Evolutionary conservation across 768 basidiomycete species (phyloP), one percentile per base, ranked within the genome.

Genomic region (Pseudohyphozyma bogoriensis): DNA sequence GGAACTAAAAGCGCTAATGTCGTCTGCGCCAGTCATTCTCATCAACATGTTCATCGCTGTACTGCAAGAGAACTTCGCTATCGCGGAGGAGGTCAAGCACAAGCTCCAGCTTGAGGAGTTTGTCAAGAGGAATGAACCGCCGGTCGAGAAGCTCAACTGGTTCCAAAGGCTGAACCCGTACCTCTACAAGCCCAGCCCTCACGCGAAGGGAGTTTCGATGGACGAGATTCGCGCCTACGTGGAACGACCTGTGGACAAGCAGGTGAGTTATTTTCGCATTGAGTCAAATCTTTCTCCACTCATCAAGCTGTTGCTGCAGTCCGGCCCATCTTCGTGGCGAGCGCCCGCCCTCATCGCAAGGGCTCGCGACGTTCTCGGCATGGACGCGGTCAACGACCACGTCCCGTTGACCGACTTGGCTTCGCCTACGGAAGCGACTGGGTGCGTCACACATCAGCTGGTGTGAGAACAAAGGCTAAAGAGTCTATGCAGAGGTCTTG

Each of bases 21-120:
- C n/a, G 11, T 18, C 22, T 44, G 42, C 46, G 16, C 15, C 53
- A 92, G 91, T 89, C 77, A 88, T 93, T 68, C 79, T 93, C 12
- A 73, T 93, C 51, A 90, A 93, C 71, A 86, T 96, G 84, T 95
- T 96, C 77, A 88, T 97, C 69, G 93, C 93, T 36, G 90, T 68
- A n/a, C 31, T 66, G 54, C 58, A 52, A 51, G 67, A 78, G 77
- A 93, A 92, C 73, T 96, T 97, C 68, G 79, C 84, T 28, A 83
- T 95, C 8, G 89, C 89, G 0, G 93, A 96, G 70, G 89, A 92
- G 71, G 80, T 83, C 31, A 96, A 96, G 77, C 82, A 85, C 55
- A 80, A 80, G 20, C 80, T 85, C 63, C 93, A 95, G 73, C 83
- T 85, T 8, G 81, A 82, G 9, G 79, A 82, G 50, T 78, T 74